A percentile compares a stretch with the other conserved stretches of the same genome.
Evolutionary conservation across 1,139 yeast species (phyloP).

Genomic region (Blastobotrys raffinosifermentans): DNA sequence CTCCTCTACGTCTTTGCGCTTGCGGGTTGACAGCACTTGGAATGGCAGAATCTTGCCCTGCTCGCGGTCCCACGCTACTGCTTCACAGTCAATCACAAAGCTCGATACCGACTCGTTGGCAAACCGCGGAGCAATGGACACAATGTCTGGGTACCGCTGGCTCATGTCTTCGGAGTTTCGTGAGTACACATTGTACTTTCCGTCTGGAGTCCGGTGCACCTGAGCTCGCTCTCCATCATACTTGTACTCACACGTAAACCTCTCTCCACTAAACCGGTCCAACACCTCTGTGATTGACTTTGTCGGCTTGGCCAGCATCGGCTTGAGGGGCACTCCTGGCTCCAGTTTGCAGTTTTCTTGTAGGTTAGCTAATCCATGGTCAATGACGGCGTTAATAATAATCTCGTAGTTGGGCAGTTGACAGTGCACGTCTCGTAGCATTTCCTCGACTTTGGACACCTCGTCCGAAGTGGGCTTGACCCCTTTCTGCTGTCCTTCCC

Average conservation of each 20-base stretch:
- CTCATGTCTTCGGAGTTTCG: constrained; percentile 98
- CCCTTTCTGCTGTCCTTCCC: constrained; percentile 39
- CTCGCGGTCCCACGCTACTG: constrained; percentile 95
- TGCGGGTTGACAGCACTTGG: constrained; percentile 87
- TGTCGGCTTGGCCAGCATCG: constrained; percentile 98
- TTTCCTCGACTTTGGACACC: constrained; percentile 57
- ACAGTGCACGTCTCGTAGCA: constrained; percentile 77
- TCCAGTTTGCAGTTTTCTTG: constrained; percentile 65
- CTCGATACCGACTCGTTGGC: constrained; percentile 35
- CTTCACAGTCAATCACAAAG: constrained; percentile 89
- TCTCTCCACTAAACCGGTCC: constrained; percentile 78
- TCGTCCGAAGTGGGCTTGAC: constrained; percentile 19
- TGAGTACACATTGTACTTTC: constrained; percentile 70
- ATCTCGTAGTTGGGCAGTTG: constrained; percentile 89
- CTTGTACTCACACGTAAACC: constrained; percentile 91
- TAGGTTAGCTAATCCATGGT: constrained; percentile 61
- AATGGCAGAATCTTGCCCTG: constrained; percentile 78
- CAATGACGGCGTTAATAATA: constrained; percentile 58
- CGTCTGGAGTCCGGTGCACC: constrained; percentile 67
- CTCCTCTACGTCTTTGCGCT: constrained; percentile 85
- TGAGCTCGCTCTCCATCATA: constrained; percentile 99
- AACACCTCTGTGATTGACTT: constrained; percentile 85
- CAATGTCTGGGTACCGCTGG: constrained; percentile 86
- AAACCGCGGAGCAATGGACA: constrained; percentile 61
- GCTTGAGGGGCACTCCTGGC: constrained; percentile 94